Conservation (phyloP, 208 protist genomes). For the Acanthamoeba castellanii region DNA sequence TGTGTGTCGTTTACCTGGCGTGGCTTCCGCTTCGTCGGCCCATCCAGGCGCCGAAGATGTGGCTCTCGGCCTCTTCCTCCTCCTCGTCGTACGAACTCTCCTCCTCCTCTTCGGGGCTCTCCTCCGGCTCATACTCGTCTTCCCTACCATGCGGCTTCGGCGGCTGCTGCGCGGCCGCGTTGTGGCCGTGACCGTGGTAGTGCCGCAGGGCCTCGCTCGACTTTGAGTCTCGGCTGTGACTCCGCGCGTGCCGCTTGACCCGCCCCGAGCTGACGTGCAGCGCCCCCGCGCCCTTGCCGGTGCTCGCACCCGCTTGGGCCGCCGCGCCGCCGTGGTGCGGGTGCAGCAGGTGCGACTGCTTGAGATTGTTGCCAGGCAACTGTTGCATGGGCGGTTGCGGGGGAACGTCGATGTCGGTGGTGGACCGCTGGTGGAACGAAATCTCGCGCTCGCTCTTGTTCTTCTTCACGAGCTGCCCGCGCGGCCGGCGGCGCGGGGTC, state of each 20-base stretch:
- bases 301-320: too few relatives aligned
- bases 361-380: not conserved
- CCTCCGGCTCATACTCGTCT: not conserved
- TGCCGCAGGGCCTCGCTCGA: too few relatives aligned
- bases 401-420: not conserved
- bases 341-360: not conserved
- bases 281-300: too few relatives aligned
- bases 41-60: conserved; percentile 21
- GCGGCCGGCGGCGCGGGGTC: not conserved
- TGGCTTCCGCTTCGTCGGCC: not conserved
- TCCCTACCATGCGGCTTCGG: not conserved
- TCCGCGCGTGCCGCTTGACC: too few relatives aligned
- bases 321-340: not conserved
- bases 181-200: too few relatives aligned
- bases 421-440: not conserved
- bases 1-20: not conserved
- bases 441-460: conserved; percentile 54
- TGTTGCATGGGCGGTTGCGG: not conserved
- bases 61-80: not conserved
- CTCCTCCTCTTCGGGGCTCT: not conserved
- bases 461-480: not conserved
- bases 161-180: too few relatives aligned
- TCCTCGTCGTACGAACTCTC: not conserved
- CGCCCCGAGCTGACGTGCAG: too few relatives aligned
- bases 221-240: too few relatives aligned